A percentile compares a stretch with the other conserved stretches of the same genome.
These are phyloP conservation scores for Talaromyces atroroseus DNA, from an alignment of 2,329 filamentous ascomycete species.

Conservation along the genomic window DNA sequence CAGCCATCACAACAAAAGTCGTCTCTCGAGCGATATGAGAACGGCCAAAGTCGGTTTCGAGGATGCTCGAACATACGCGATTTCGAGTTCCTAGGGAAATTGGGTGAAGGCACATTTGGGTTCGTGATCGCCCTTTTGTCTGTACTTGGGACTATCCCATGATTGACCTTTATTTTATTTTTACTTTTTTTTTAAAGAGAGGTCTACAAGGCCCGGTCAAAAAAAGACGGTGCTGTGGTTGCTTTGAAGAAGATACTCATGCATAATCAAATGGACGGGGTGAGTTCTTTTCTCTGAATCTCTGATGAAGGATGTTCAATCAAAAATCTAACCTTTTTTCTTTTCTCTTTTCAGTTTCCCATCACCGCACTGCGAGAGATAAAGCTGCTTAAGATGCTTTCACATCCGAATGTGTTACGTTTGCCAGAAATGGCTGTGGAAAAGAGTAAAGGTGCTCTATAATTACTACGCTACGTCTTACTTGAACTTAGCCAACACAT, in stretches of 20 bases:
- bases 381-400: constrained; percentile 93
- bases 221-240: constrained; percentile 67
- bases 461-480: constrained; percentile 6
- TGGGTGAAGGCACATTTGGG: constrained; percentile 96
- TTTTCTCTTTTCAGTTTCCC: constrained; percentile 59
- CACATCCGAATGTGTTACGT: constrained; percentile 78
- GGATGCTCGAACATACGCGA: constrained; percentile 64
- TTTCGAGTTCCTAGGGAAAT: constrained; percentile 44
- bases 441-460: constrained; percentile 53
- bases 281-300: constrained; percentile 38
- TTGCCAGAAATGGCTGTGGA: constrained; percentile 97
- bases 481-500: constrained; percentile 16
- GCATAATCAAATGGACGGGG: constrained; percentile 98
- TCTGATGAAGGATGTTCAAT: neutral
- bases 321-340: neutral
- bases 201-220: constrained; percentile 82
- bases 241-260: constrained; percentile 98
- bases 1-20: constrained; percentile 20
- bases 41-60: constrained; percentile 58
- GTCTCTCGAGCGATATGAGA: constrained; percentile 42
- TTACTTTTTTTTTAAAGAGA: constrained; percentile 53
- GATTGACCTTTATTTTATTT: constrained; percentile 2
- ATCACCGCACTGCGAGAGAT: constrained; percentile 97
- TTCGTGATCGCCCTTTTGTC: constrained; percentile 40
- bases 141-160: neutral